Evolutionary conservation across 805 yeast genomes (phyloP).

Genomic region (Kuraishia capsulata): DNA sequence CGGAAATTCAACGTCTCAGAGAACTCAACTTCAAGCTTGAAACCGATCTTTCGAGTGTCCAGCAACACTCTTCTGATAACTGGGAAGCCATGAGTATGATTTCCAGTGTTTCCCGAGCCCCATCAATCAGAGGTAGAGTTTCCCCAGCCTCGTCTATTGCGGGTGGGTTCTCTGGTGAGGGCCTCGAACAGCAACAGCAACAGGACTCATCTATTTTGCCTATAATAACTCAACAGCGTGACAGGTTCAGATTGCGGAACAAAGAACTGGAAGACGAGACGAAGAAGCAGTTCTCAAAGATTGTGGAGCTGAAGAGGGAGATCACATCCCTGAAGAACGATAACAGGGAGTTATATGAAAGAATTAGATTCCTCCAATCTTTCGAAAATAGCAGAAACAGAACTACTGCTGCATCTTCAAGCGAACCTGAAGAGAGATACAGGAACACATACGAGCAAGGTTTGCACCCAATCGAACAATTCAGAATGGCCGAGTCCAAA

Average conservation of each 20-base stretch:
- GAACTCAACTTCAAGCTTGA: conserved; percentile 57
- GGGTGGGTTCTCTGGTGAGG: conserved; percentile 20
- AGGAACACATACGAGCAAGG: conserved; percentile 63
- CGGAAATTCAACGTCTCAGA: conserved; percentile 32
- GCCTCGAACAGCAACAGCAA: background rate
- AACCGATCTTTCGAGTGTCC: conserved; percentile 56
- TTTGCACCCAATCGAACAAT: conserved; percentile 75
- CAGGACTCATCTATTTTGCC: conserved; percentile 56
- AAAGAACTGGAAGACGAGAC: conserved; percentile 78
- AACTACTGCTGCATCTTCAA: conserved; percentile 4
- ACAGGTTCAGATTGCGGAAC: conserved; percentile 78
- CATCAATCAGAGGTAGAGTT: conserved; percentile 23
- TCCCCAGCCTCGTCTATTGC: conserved; percentile 47
- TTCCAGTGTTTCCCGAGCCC: conserved; percentile 42
- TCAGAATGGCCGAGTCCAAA: conserved; percentile 69
- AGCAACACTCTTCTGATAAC: conserved; percentile 36
- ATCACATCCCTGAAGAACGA: conserved; percentile 58
- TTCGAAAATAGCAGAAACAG: conserved; percentile 20
- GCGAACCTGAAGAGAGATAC: conserved; percentile 47
- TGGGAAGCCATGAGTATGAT: conserved; percentile 61
- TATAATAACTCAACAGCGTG: conserved; percentile 90
- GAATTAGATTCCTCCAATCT: conserved; percentile 57
- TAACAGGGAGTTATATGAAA: conserved; percentile 72
- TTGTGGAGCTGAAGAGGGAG: conserved; percentile 57
- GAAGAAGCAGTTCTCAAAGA: conserved; percentile 43